Percentiles rank a stretch among this genome's conserved stretches.
Conservation (phyloP, 164 flowering plant genomes). For the Kingdonia uniflora region DNA sequence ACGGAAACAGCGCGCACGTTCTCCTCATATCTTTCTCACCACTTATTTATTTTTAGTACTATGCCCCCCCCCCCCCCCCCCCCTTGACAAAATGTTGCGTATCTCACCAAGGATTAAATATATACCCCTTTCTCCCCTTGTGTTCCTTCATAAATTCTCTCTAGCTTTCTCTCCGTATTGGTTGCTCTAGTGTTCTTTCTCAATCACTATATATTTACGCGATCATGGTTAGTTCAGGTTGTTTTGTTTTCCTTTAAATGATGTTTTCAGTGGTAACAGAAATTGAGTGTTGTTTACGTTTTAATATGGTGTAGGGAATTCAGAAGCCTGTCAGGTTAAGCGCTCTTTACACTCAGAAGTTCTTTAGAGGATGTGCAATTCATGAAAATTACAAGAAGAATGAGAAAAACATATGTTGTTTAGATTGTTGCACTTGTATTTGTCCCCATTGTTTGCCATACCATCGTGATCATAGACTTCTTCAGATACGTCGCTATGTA, state of each 20-base stretch:
- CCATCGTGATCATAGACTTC: constrained; percentile 65
- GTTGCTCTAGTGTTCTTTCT: constrained; percentile 1
- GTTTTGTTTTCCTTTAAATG: not conserved
- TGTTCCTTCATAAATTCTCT: constrained; percentile 55
- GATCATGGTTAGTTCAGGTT: not conserved
- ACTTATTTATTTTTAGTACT: constrained; percentile 9
- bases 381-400: constrained; percentile 81
- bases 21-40: constrained; percentile 42
- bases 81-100: constrained; percentile 33
- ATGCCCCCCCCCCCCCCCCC: constrained; percentile 6
- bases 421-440: constrained; percentile 81
- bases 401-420: constrained; percentile 80
- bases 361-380: constrained; percentile 57
- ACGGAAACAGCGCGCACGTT: constrained; percentile 89
- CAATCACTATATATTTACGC: too few species aligned
- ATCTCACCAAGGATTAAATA: constrained; percentile 41
- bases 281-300: not conserved
- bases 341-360: constrained; percentile 55
- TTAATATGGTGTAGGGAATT: constrained; percentile 34
- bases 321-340: constrained; percentile 85
- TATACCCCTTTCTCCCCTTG: too few species aligned
- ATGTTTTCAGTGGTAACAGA: not conserved
- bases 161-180: constrained; percentile 15
- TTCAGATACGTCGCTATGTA: constrained; percentile 85
- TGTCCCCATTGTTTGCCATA: constrained; percentile 78